Base-by-base conservation (phyloP, 495 filamentous ascomycete genomes). In the Mycothermus thermophilus region DNA sequence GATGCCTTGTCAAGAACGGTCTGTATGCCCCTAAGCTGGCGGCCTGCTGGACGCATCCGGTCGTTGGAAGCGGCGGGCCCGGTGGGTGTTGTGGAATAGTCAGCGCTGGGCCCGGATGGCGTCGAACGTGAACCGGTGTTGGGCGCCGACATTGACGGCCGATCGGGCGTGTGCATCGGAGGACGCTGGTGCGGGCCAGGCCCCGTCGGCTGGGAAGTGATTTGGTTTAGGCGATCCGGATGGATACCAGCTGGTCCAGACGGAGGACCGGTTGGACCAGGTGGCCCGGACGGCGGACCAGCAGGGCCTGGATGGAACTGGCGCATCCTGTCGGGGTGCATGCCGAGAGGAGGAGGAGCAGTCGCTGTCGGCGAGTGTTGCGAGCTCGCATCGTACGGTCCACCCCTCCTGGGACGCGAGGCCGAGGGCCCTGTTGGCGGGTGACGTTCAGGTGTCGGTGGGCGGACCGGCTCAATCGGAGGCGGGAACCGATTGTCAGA, bases 11-110 rank as follows among this genome's bases (percentile, higher is more conserved):
- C 60, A 2, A 73, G 57, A 31, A 59, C 70, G 31, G 46, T 67
- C 35, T 72, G 67, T 12, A 74, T 71, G 17, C 64, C 63, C 1
- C 58, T 54, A 10, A 74, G 44, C 37, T 70, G 64, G 34, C 69
- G 44, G 37, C 50, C 47, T 4, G 63, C 53, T n/a, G 57, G 47
- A 15, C 61, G 52, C 29, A 60, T 53, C 23, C 68, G 56, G 25
- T 72, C 68, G 17, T 51, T 54, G 15, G 54, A 52, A 18, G 47
- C 46, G 6, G 66, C 49, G 13, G 68, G 67, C 3, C 67, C 67
- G 2, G 66, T 71, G 5, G 68, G 68, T 2, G 61, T 53, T 17
- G 53, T 13, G 6, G 27, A 29, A 33, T 64, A 45, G 34, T 64
- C 51, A 41, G 38, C 34, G 37, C 54, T 39, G 40, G 40, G 20